Evolutionary conservation across 805 yeast species (phyloP).

Genomic region (Myxozyma melibiosi): DNA sequence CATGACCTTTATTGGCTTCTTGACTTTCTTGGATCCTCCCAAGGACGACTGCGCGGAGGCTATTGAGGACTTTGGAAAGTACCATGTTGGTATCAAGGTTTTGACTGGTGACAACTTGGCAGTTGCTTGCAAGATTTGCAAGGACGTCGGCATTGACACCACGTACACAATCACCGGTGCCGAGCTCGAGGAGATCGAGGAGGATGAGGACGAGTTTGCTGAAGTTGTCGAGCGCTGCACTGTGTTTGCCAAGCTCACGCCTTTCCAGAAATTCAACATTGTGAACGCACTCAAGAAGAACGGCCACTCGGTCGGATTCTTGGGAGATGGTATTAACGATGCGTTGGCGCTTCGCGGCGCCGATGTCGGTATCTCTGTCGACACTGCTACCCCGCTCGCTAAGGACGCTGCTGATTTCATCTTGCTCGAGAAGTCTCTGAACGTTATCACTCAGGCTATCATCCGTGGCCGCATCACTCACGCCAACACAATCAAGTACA

Average conservation of each 20-base stretch:
- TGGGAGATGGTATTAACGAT: conserved; percentile 59
- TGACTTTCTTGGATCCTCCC: conserved; percentile 33
- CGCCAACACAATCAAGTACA: conserved; percentile 44
- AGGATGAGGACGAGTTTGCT: conserved; percentile 77
- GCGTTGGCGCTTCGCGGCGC: conserved; percentile 57
- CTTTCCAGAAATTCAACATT: conserved; percentile 54
- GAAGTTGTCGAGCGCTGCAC: conserved; percentile 51
- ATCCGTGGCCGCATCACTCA: conserved; percentile 53
- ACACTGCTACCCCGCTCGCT: conserved; percentile 59
- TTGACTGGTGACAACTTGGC: conserved; percentile 34
- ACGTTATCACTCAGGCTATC: conserved; percentile 54
- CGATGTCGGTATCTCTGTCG: conserved; percentile 59
- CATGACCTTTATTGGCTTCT: conserved; percentile 30
- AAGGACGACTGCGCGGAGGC: conserved; percentile 34
- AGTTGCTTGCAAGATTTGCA: conserved; percentile 34
- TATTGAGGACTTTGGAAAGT: conserved; percentile 30
- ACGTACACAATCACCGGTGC: conserved; percentile 34
- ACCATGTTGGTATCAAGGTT: conserved; percentile 33
- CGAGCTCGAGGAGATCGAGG: conserved; percentile 54
- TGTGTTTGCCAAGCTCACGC: conserved; percentile 44
- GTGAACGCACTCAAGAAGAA: conserved; percentile 48
- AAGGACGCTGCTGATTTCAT: conserved; percentile 57
- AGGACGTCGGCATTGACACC: conserved; percentile 31
- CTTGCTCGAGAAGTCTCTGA: conserved; percentile 52
- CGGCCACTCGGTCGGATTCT: conserved; percentile 56